These are phyloP conservation scores for Botrytis pseudocinerea DNA, from an alignment of 2,329 filamentous ascomycete genomes.

Conservation along the genomic window DNA sequence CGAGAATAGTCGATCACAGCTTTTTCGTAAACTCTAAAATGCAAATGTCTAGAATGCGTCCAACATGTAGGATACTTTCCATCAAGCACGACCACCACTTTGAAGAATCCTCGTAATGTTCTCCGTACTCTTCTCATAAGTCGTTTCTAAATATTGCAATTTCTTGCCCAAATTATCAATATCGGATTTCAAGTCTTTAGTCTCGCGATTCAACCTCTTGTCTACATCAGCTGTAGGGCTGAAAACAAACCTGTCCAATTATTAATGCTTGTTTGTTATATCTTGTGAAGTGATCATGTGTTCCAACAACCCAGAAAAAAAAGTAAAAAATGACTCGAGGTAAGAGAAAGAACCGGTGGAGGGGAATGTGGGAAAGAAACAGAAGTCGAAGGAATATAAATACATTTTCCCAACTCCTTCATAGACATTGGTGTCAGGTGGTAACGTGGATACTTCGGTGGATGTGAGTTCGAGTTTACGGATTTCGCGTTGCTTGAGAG, in stretches of 20 bases:
- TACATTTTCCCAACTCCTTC: conserved; percentile 98
- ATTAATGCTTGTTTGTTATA: conserved; percentile 14
- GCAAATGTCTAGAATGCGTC: not conserved
- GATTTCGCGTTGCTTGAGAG: conserved; percentile 81
- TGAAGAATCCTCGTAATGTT: conserved; percentile 88
- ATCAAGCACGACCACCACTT: conserved; percentile 43
- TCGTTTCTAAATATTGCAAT: conserved; percentile 90
- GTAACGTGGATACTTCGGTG: conserved; percentile 76
- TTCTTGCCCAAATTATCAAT: conserved; percentile 83
- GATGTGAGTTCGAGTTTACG: conserved; percentile 86
- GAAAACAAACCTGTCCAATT: conserved; percentile 73
- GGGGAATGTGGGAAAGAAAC: not conserved
- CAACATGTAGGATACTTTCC: not conserved
- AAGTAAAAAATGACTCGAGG: not conserved
- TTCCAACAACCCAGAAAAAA: not conserved
- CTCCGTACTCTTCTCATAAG: conserved; percentile 88
- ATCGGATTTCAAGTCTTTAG: conserved; percentile 72
- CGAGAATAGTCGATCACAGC: not conserved
- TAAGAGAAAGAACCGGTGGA: not conserved
- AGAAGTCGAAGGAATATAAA: conserved; percentile 37
- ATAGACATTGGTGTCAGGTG: conserved; percentile 77
- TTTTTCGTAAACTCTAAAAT: conserved; percentile 1
- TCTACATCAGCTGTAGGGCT: conserved; percentile 72
- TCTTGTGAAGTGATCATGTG: conserved; percentile 22
- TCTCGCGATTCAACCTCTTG: conserved; percentile 73